Evolutionary conservation across 768 basidiomycete genomes (phyloP).

Genomic region (Termitomyces eurrhizus): DNA sequence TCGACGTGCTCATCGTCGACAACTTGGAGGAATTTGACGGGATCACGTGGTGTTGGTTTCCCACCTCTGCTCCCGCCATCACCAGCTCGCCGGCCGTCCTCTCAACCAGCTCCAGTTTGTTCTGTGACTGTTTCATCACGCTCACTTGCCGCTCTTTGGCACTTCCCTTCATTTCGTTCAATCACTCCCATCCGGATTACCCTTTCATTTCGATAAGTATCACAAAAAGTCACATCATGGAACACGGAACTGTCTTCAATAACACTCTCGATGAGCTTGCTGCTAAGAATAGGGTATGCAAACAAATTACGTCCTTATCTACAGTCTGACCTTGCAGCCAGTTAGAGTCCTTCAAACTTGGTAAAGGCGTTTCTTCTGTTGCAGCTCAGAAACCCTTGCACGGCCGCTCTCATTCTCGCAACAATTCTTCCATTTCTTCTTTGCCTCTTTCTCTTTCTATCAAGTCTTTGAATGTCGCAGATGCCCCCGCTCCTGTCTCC

Average conservation of each 20-base stretch:
- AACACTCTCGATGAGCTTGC: slow-evolving; percentile 31
- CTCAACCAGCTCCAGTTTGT: slow-evolving; percentile 13
- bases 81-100: slow-evolving; percentile 12
- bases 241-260: slow-evolving; percentile 22
- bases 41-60: slow-evolving; percentile 19
- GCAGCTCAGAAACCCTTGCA: slow-evolving; percentile 44
- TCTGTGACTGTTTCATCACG: slow-evolving; percentile 14
- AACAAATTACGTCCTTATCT: neutral
- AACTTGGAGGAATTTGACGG: slow-evolving; percentile 40
- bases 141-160: slow-evolving; percentile 22
- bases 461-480: slow-evolving; percentile 33
- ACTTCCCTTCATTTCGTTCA: slow-evolving; percentile 35
- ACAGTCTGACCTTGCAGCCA: slow-evolving; percentile 21
- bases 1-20: too few species aligned
- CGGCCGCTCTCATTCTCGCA: slow-evolving; percentile 71
- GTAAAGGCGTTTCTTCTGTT: slow-evolving; percentile 40
- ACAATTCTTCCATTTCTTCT: slow-evolving; percentile 43
- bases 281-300: slow-evolving; percentile 38
- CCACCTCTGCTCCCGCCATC: slow-evolving; percentile 14
- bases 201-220: slow-evolving; percentile 24
- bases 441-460: slow-evolving; percentile 38
- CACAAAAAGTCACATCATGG: slow-evolving; percentile 22
- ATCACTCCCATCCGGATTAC: slow-evolving; percentile 30
- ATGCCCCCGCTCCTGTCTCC: slow-evolving; percentile 28
- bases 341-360: slow-evolving; percentile 76